Conservation (phyloP, 1,139 yeast species). For the Yamadazyma dushanensis region DNA sequence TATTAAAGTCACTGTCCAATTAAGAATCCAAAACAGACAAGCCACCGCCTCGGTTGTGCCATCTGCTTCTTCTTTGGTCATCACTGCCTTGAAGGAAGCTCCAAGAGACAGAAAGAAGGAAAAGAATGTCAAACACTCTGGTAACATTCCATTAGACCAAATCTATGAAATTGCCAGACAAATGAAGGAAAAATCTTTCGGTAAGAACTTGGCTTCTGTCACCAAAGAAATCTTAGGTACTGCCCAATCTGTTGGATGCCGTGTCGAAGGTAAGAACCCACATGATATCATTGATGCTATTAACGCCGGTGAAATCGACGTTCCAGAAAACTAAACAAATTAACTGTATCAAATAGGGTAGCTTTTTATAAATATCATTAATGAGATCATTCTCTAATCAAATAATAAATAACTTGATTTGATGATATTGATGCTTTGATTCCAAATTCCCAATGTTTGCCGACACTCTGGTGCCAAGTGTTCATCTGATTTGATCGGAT, state of each 20-base stretch:
- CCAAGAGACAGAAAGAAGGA: conserved; percentile 99
- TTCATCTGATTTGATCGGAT: conserved; percentile 6
- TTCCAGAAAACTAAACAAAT: conserved; percentile 73
- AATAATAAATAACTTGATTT: conserved; percentile 14
- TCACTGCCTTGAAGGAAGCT: conserved; percentile 99
- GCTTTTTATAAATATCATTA: conserved; percentile 14
- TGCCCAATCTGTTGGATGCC: conserved; percentile 99
- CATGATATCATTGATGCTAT: conserved; percentile 98
- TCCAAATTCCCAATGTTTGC: conserved; percentile 56
- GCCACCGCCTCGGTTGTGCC: conserved; percentile 99
- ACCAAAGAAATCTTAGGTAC: conserved; percentile 99
- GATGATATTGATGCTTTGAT: neutral
- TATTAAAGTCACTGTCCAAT: conserved; percentile 97
- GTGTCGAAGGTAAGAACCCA: conserved; percentile 99
- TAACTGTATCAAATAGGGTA: conserved; percentile 11
- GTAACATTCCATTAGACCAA: conserved; percentile 97
- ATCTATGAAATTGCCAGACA: conserved; percentile 96
- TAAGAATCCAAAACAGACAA: conserved; percentile 99
- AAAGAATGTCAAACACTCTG: conserved; percentile 99
- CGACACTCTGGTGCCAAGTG: conserved; percentile 92
- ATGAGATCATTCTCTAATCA: conserved; percentile 15
- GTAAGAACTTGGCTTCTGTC: conserved; percentile 95
- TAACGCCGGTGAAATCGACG: conserved; percentile 97
- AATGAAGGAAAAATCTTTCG: conserved; percentile 97
- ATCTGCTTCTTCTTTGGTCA: conserved; percentile 98